Evolutionary conservation across 495 filamentous ascomycete species (phyloP).

Genomic region (Penicillium flavigenum): DNA sequence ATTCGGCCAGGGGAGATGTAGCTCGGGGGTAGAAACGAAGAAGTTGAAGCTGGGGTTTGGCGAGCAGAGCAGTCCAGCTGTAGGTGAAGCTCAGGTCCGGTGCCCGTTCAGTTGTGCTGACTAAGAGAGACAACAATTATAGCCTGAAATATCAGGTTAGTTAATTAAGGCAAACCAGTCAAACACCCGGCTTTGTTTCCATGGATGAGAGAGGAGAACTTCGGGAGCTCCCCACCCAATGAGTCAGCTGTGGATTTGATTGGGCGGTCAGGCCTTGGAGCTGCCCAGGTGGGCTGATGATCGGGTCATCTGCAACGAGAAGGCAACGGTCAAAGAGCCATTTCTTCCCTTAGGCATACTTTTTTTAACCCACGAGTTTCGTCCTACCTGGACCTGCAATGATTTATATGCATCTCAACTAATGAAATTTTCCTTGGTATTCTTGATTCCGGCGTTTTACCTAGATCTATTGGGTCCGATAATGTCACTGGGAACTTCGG

Average conservation of each 20-base stretch:
- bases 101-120: slow-evolving; percentile 4
- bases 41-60: slow-evolving; percentile 10
- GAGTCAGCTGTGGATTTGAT: slow-evolving; percentile 12
- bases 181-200: background rate
- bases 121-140: background rate
- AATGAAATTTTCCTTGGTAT: slow-evolving; percentile 4
- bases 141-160: slow-evolving; percentile 10
- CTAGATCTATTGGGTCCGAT: slow-evolving; percentile 4
- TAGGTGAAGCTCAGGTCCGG: slow-evolving; percentile 12
- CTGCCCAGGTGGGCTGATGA: slow-evolving; percentile 9
- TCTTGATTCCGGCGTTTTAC: background rate
- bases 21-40: background rate
- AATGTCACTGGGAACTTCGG: slow-evolving; percentile 5
- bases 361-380: slow-evolving; percentile 1
- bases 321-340: slow-evolving; percentile 15
- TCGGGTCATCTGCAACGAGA: slow-evolving; percentile 10
- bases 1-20: background rate
- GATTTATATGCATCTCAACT: slow-evolving; percentile 7
- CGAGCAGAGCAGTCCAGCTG: slow-evolving; percentile 7
- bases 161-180: background rate
- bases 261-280: slow-evolving; percentile 4
- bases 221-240: slow-evolving; percentile 20
- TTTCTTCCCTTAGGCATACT: background rate
- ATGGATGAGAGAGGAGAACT: slow-evolving; percentile 3
- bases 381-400: slow-evolving; percentile 11